A percentile compares a stretch with the other conserved stretches of the same genome.
These are phyloP conservation scores for Mortierella sp. DNA, from an alignment of 371 early-diverging fungal species.

Conservation along the genomic window DNA sequence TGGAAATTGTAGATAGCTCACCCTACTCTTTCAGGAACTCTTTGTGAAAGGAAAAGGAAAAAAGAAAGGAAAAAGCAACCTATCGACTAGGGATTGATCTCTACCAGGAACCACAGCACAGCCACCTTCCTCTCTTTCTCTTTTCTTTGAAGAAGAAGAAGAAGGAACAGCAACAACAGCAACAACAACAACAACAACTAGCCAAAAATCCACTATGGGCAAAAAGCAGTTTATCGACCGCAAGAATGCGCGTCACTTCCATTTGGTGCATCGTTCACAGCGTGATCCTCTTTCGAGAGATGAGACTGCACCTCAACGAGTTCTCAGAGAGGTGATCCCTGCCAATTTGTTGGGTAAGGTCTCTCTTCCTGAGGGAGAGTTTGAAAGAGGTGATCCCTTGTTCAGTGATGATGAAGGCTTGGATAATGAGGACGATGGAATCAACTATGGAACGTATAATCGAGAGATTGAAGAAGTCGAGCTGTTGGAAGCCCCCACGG, in stretches of 20 bases:
- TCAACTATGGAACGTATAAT: conserved; percentile 52
- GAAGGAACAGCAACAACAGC: too few species aligned
- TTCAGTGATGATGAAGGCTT: conserved; percentile 35
- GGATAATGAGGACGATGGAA: conserved; percentile 23
- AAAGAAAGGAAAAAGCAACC: too few species aligned
- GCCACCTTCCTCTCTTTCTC: too few species aligned
- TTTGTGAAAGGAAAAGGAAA: too few species aligned
- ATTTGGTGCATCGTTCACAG: conserved; percentile 95
- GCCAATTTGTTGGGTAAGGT: conserved; percentile 72
- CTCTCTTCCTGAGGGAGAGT: conserved; percentile 29
- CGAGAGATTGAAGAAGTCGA: conserved; percentile 36
- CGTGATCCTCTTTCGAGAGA: conserved; percentile 92
- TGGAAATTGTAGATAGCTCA: too few species aligned
- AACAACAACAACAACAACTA: too few species aligned
- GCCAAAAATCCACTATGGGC: conserved; percentile 62
- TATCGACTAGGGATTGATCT: too few species aligned
- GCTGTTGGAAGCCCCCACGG: conserved; percentile 35
- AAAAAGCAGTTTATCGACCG: conserved; percentile 91
- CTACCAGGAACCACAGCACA: too few species aligned
- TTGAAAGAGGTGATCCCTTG: conserved; percentile 29
- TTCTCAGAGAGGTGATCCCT: conserved; percentile 84
- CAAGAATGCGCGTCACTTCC: conserved; percentile 83
- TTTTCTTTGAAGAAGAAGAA: too few species aligned
- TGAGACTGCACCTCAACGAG: conserved; percentile 79
- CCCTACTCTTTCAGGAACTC: too few species aligned